Evolutionary conservation across 805 yeast genomes (phyloP), one percentile per base, ranked within the genome.

Genomic region (Wickerhamomyces alni): DNA sequence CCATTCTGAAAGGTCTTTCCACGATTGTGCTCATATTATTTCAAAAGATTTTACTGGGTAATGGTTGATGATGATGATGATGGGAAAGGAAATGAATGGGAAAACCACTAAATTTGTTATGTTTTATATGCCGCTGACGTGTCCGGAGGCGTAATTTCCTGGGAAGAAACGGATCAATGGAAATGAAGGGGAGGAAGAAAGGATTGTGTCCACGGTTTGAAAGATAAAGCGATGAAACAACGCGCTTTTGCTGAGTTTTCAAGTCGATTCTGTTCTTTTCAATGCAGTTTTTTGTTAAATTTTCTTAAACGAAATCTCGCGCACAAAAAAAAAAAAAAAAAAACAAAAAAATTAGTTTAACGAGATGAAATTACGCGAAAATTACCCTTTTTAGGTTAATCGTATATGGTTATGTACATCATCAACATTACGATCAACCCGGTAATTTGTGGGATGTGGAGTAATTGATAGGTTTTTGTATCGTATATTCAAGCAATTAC

Each of bases 1-100:
- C 40, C 12, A 46, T 53, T 38, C 50, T 54, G 46, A 63, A 55
- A 34, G 62, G 62, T 40, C 46, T 53, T 17, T 54, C 55, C 8
- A 62, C 35, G 36, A 59, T 26, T 7, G 34, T 17, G 21, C 21
- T 13, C 33, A 29, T 29, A n/a, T 26, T 26, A n/a, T n/a, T n/a
- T n/a, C n/a, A n/a, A n/a, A n/a, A n/a, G n/a, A n/a, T n/a, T n/a
- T n/a, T n/a, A n/a, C n/a, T n/a, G n/a, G n/a, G n/a, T n/a, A n/a
- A n/a, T n/a, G n/a, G n/a, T n/a, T n/a, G n/a, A n/a, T n/a, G n/a
- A n/a, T n/a, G n/a, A n/a, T n/a, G n/a, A n/a, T n/a, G 9, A 21
- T 21, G 24, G 24, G 24, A 21, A 21, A 7, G 24, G 6, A 21
- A 21, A 7, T 21, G 24, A 21, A 21, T 21, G 24, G 24, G 9